Conservation (phyloP, 208 protist genomes). For the Crithidia acanthocephali region DNA sequence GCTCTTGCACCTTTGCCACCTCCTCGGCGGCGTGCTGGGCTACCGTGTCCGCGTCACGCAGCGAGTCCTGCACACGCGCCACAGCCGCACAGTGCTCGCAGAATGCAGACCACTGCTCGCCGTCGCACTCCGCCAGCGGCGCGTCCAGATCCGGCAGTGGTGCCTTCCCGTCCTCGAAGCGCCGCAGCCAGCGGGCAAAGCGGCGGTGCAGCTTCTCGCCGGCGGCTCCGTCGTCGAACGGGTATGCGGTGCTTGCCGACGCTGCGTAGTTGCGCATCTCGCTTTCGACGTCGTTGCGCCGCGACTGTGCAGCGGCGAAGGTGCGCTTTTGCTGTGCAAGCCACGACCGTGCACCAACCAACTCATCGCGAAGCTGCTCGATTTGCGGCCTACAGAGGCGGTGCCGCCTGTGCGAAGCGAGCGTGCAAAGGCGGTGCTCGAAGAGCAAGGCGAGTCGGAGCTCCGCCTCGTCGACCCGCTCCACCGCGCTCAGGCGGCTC, state of each 20-base stretch:
- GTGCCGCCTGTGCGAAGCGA: conserved; percentile 36
- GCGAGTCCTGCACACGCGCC: conserved; percentile 36
- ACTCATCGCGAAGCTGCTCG: conserved; percentile 23
- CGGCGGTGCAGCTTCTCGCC: conserved; percentile 79
- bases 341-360: conserved; percentile 39
- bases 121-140: conserved; percentile 44
- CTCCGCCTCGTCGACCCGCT: conserved; percentile 72
- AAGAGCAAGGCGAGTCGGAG: conserved; percentile 74
- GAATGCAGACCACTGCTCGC: conserved; percentile 63
- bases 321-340: conserved; percentile 40
- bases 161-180: conserved; percentile 63
- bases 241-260: conserved; percentile 35
- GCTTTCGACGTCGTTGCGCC: conserved; percentile 41
- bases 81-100: conserved; percentile 56
- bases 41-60: conserved; percentile 33
- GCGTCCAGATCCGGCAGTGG: conserved; percentile 29
- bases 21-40: conserved; percentile 31
- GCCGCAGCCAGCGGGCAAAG: conserved; percentile 68
- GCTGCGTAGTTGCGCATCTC: conserved; percentile 42
- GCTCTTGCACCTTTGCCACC: conserved; percentile 32
- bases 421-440: conserved; percentile 52
- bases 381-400: conserved; percentile 27
- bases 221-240: conserved; percentile 61
- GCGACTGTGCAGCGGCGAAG: conserved; percentile 31
- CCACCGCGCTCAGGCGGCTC: conserved; percentile 43